Evolutionary conservation across 2,329 filamentous ascomycete genomes (phyloP), one percentile per base, ranked within the genome.

Genomic region (Fusarium temperatum): DNA sequence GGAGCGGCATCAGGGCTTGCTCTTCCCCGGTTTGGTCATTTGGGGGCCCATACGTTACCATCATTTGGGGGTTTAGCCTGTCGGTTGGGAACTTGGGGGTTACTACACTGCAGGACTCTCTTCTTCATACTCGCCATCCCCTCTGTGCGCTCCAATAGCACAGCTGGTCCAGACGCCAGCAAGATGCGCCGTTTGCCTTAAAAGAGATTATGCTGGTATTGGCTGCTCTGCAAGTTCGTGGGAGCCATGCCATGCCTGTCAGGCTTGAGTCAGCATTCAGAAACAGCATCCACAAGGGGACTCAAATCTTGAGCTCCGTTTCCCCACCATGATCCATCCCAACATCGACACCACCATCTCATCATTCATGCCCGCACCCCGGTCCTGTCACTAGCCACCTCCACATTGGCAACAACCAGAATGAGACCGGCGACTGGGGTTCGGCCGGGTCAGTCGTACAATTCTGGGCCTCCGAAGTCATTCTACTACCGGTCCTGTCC

Each of bases 381-480:
- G 65, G 77, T 76, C 75, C 74, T 76, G 70, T 77, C 77, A 78
- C 77, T 78, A 78, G 77, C 77, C 77, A 78, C 77, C 77, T 78
- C 77, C 77, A 78, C 77, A 78, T 75, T 76, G 77, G 74, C 68
- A 73, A 78, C 77, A 64, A 77, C 75, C 70, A 75, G 73, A 78
- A 75, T 71, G 77, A 78, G 75, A 78, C 73, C 63, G 73, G 68
- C 65, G 76, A 77, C 77, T 69, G 71, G 77, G 77, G 77, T 77
- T 68, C 48, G 64, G 74, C 78, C 68, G 70, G 77, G 77, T 76
- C 77, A 76, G 77, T 78, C 70, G 77, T 78, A 64, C 75, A 78
- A 77, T 76, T 71, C 69, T 73, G 73, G 77, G 64, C 41, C 70
- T 77, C 70, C 73, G 64, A 72, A 72, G 69, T 75, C 66, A 63